Evolutionary conservation across 352 stramenopile species (phyloP), one percentile per base, ranked within the genome.

Genomic region (Phytophthora multivora): DNA sequence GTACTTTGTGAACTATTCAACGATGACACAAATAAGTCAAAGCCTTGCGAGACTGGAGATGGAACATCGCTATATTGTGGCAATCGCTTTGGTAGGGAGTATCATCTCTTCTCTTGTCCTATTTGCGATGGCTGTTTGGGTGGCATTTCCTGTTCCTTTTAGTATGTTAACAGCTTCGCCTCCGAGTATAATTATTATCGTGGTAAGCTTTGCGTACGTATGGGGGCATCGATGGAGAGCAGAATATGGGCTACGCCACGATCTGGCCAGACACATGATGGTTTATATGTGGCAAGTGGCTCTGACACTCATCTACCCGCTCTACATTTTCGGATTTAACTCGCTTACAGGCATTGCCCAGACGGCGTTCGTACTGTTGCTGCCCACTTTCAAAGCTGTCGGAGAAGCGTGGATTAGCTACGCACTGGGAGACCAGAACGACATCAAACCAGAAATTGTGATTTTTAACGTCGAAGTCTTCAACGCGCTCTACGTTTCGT

Each of bases 401-500:
- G 31, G 36, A 2, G 72, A 67, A 40, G 72, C 69, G 11, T 50
- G 25, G 18, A 64, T 73, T 30, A 59, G 43, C 19, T 42, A 36
- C 30, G 12, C 30, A 15, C 30, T 36, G 9, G 30, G 30, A 15
- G 30, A 36, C 47, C 30, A 15, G 30, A 36, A 36, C 30, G 30
- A 36, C 11, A 36, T 12, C 12, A 36, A 36, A 13, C 30, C 30
- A 7, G 5, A 53, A 21, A n/a, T 57, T 19, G 60, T 74, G 28
- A 18, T 52, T 77, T 36, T 36, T 13, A 36, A 36, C 12, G 30
- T 36, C 9, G 30, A 36, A 13, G 30, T 36, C 35, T 80, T 77
- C 40, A 64, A 79, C 41, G 39, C 75, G 21, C 23, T 83, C 0
- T 83, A 64, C 28, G 52, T 74, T 6, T 28, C 41, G 60, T 15